phyloP scores from a whole-genome alignment of 208 protist species.

The Strigomonas culicis region DNA sequence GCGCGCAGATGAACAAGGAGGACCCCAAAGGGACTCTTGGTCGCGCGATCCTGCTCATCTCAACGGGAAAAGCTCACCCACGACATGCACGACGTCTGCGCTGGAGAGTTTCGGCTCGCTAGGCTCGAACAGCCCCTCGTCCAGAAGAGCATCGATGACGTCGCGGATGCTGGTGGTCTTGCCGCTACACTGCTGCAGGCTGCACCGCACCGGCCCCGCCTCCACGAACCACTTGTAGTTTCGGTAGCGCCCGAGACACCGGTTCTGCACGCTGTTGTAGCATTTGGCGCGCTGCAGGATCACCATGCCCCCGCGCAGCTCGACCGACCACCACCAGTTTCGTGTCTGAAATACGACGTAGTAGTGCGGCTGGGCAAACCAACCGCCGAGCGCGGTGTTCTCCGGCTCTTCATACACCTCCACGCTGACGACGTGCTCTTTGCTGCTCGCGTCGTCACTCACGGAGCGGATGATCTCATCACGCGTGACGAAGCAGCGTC shows the following conservation, averaged over 20 bases:
- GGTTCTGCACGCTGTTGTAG: conserved; percentile 50
- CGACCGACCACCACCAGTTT: conserved; percentile 57
- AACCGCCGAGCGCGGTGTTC: neutral
- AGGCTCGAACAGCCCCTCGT: conserved; percentile 22
- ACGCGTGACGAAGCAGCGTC: conserved; percentile 30
- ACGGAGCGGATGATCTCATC: conserved; percentile 42
- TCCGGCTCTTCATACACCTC: conserved; percentile 44
- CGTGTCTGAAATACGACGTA: conserved; percentile 51
- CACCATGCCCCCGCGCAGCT: conserved; percentile 33
- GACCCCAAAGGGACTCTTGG: too few relatives aligned
- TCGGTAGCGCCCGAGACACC: conserved; percentile 41
- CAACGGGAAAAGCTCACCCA: too few relatives aligned
- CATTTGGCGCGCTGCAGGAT: conserved; percentile 50
- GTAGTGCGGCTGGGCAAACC: conserved; percentile 12
- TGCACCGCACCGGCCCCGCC: conserved; percentile 23
- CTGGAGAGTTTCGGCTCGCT: too few relatives aligned
- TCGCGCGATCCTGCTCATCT: too few relatives aligned
- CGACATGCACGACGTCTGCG: neutral
- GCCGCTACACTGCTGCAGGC: conserved; percentile 13
- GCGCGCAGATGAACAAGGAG: too few relatives aligned
- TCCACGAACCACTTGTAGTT: conserved; percentile 31
- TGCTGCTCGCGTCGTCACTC: conserved; percentile 24
- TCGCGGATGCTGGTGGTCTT: conserved; percentile 11
- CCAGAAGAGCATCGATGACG: conserved; percentile 19
- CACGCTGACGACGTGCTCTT: conserved; percentile 34